A percentile compares a stretch with the other conserved stretches of the same genome.
Conservation (phyloP, 2,329 filamentous ascomycete genomes). For the Aspergillus sp. region DNA sequence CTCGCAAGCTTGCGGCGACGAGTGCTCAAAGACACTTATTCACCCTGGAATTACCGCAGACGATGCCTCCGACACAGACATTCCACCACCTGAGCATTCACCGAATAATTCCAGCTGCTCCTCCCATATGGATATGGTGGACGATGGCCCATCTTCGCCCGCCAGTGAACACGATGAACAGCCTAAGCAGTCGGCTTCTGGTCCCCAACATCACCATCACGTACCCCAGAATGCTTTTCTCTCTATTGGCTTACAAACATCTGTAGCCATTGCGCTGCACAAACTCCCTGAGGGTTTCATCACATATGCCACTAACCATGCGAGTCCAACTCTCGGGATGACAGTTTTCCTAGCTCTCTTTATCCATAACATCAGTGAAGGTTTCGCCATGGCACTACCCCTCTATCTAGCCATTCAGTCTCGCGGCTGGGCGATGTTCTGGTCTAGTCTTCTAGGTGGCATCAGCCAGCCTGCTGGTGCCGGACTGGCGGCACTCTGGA, state of each 20-base stretch:
- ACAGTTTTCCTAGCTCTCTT: constrained; percentile 94
- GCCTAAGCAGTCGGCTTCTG: constrained; percentile 1
- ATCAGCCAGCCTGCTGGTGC: constrained; percentile 85
- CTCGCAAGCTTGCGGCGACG: constrained; percentile 60
- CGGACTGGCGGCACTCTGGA: constrained; percentile 80
- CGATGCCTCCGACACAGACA: constrained; percentile 15
- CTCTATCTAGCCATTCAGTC: constrained; percentile 87
- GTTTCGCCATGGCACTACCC: constrained; percentile 89
- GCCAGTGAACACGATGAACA: background rate
- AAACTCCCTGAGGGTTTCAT: constrained; percentile 88
- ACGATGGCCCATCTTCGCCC: constrained; percentile 7
- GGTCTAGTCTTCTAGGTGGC: constrained; percentile 80
- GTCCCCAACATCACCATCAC: constrained; percentile 78
- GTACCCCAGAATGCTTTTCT: constrained; percentile 92
- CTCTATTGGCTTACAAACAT: constrained; percentile 92
- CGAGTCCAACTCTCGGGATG: constrained; percentile 82
- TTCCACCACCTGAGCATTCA: background rate
- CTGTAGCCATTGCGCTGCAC: constrained; percentile 90
- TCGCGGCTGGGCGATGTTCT: constrained; percentile 77
- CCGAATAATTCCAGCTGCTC: constrained; percentile 14
- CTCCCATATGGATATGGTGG: constrained; percentile 9
- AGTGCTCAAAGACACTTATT: constrained; percentile 56
- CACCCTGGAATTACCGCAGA: constrained; percentile 14
- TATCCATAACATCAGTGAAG: constrained; percentile 97
- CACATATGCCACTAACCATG: constrained; percentile 96